These are phyloP conservation scores for Citrus hindsii DNA, from an alignment of 345 rosid genomes.

Conservation along the genomic window DNA sequence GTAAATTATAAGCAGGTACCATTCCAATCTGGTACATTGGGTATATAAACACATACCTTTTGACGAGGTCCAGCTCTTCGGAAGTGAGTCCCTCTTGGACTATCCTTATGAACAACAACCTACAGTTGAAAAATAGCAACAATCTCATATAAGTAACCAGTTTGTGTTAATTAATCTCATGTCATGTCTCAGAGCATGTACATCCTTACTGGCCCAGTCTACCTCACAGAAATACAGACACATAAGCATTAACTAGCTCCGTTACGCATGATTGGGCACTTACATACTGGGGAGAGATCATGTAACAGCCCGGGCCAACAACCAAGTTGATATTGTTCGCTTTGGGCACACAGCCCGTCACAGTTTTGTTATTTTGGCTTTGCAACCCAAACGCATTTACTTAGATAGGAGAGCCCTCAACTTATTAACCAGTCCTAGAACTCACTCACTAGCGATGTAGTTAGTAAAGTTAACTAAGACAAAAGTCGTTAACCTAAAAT, in stretches of 20 bases:
- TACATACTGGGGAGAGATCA: not conserved
- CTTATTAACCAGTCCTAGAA: no score
- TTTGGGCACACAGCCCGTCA: no score
- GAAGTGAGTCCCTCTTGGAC: constrained; percentile 84
- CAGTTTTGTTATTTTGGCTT: no score
- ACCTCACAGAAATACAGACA: not conserved
- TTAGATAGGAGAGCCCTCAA: no score
- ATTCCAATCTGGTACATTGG: not conserved
- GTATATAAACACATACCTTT: constrained; percentile 38
- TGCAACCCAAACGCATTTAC: no score
- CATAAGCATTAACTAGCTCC: not conserved
- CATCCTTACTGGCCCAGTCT: not conserved
- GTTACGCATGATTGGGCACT: not conserved
- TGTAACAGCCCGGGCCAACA: no score
- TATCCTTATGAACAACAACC: constrained; percentile 74
- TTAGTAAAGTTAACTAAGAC: not conserved
- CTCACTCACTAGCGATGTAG: not conserved
- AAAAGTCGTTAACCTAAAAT: not conserved
- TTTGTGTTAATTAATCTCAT: not conserved
- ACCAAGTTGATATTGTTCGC: no score
- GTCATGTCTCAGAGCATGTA: not conserved
- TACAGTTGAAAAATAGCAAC: constrained; percentile 15
- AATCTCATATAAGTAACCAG: not conserved
- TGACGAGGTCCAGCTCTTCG: constrained; percentile 97
- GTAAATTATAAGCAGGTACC: not conserved